phyloP scores from a whole-genome alignment of 345 rosid genomes.

The Brassica incana region DNA sequence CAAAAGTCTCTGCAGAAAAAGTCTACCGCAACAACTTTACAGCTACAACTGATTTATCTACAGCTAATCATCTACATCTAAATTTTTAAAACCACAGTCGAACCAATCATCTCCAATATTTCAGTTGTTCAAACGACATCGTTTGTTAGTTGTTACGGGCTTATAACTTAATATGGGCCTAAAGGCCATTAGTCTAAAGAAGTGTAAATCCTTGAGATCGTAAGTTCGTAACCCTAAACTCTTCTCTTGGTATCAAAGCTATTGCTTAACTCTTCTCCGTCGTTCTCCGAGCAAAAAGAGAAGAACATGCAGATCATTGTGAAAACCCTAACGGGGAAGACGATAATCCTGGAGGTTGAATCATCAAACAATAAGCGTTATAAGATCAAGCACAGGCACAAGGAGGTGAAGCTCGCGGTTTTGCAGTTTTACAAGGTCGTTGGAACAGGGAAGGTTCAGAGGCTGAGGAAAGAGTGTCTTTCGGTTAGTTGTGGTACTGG shows the following conservation, averaged over 20 bases:
- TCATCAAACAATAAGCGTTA: slow-evolving; percentile 28
- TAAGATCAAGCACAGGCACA: slow-evolving; percentile 54
- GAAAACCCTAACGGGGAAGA: slow-evolving; percentile 72
- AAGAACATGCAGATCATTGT: slow-evolving; percentile 63
- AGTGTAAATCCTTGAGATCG: not conserved
- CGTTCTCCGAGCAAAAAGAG: not conserved
- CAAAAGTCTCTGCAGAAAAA: too few species aligned
- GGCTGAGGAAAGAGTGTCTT: slow-evolving; percentile 29
- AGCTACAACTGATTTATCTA: too few species aligned
- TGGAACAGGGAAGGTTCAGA: slow-evolving; percentile 60
- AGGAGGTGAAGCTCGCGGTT: slow-evolving; percentile 64
- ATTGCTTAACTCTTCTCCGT: not conserved
- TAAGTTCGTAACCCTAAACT: slow-evolving; percentile 8
- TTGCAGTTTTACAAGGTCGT: slow-evolving; percentile 44
- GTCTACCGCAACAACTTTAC: too few species aligned
- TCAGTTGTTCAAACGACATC: not conserved
- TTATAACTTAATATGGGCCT: not conserved
- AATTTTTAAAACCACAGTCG: too few species aligned
- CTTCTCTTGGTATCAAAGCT: slow-evolving; percentile 3
- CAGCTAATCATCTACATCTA: too few species aligned
- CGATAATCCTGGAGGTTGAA: slow-evolving; percentile 63
- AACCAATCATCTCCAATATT: too few species aligned
- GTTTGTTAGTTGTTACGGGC: not conserved
- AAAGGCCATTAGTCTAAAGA: not conserved
- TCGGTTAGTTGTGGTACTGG: slow-evolving; percentile 63